Evolutionary conservation across 2,329 filamentous ascomycete genomes (phyloP).

Genomic region (Colletotrichum neosansevieriae): DNA sequence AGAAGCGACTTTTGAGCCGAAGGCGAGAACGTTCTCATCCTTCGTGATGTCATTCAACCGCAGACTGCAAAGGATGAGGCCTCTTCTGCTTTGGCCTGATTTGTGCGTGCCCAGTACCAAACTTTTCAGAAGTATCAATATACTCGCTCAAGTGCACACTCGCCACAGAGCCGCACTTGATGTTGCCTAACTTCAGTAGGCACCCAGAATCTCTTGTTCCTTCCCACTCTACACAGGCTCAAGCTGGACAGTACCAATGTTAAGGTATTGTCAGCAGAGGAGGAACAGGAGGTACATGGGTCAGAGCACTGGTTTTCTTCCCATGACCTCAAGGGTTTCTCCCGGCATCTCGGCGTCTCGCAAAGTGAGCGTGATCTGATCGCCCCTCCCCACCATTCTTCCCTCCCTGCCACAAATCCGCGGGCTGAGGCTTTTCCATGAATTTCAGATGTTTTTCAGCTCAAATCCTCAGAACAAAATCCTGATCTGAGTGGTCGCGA

Average conservation of each 20-base stretch:
- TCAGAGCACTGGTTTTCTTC: neutral
- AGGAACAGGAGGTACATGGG: constrained; percentile 1
- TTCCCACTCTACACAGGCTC: no score
- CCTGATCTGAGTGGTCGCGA: neutral
- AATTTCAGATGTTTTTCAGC: constrained; percentile 1
- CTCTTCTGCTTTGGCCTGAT: neutral
- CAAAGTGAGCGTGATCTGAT: constrained; percentile 16
- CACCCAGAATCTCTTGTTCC: no score
- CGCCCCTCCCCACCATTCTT: neutral
- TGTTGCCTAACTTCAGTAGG: no score
- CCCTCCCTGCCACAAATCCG: neutral
- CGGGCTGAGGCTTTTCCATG: neutral
- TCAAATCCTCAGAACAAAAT: neutral
- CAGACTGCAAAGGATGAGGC: no score
- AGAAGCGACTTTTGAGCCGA: neutral
- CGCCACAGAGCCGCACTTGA: no score
- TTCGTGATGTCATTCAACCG: constrained; percentile 24
- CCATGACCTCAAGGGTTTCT: constrained; percentile 19
- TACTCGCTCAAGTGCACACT: no score
- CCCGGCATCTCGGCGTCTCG: constrained; percentile 38
- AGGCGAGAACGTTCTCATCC: constrained; percentile 21
- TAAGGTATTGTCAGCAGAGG: no score
- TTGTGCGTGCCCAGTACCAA: neutral
- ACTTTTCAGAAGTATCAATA: neutral
- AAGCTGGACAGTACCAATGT: no score